A percentile compares a stretch with the other conserved stretches of the same genome.
These are phyloP conservation scores for Chlorella sp. DNA, from an alignment of 139 green algal genomes.

Conservation along the genomic window DNA sequence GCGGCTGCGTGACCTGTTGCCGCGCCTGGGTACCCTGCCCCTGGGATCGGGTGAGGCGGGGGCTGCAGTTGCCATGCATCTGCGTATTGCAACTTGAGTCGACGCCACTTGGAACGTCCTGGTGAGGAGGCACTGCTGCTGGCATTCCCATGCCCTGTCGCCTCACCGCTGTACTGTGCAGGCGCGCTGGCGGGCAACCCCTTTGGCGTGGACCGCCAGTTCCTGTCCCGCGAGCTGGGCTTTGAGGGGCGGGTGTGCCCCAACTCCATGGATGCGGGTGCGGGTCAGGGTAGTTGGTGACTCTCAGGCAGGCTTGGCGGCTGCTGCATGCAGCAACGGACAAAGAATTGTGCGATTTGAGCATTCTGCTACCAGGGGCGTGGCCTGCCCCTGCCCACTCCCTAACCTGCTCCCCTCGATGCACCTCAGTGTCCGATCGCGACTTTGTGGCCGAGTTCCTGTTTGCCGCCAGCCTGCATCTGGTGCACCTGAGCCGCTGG, in stretches of 20 bases:
- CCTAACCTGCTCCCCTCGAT: background rate
- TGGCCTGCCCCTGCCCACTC: no score
- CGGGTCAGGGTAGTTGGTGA: background rate
- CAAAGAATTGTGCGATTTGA: no score
- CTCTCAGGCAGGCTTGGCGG: no score
- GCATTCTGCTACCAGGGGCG: no score
- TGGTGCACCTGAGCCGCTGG: constrained; percentile 91
- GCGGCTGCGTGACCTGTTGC: constrained; percentile 88
- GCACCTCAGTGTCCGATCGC: constrained; percentile 83
- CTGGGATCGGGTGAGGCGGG: constrained; percentile 73
- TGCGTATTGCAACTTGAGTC: no score
- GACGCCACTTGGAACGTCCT: no score
- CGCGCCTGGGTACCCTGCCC: constrained; percentile 90
- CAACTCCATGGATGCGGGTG: constrained; percentile 95
- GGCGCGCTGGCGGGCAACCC: constrained; percentile 97
- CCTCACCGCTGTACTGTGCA: background rate
- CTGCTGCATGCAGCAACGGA: no score
- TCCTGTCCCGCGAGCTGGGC: constrained; percentile 78
- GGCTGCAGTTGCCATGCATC: background rate
- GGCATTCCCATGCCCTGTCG: background rate
- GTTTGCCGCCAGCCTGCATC: constrained; percentile 84
- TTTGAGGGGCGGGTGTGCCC: constrained; percentile 81
- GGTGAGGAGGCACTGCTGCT: no score
- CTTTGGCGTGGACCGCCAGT: constrained; percentile 91
- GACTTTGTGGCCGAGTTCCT: constrained; percentile 96